phyloP scores from a whole-genome alignment of 108 stramenopile species.

The Epipyxis sp. region DNA sequence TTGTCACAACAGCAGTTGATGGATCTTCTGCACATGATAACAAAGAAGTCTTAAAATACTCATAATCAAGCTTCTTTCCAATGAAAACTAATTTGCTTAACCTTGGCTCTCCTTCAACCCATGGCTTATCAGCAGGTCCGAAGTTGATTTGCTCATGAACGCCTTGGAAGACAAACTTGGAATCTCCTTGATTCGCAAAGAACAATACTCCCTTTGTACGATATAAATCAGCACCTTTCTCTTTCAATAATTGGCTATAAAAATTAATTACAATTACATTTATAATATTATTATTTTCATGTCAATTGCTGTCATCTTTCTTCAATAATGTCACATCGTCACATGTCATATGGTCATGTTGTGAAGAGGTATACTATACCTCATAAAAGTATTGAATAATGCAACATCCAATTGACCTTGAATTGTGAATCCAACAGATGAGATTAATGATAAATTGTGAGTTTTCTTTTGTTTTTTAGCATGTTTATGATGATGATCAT shows the following conservation, averaged over 20 bases:
- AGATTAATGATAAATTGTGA: conserved; percentile 77
- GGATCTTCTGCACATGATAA: background rate
- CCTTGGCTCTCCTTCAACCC: conserved; percentile 68
- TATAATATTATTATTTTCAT: no score
- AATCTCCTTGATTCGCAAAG: conserved; percentile 87
- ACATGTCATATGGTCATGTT: no score
- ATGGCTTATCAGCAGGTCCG: conserved; percentile 81
- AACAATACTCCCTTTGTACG: conserved; percentile 83
- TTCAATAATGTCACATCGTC: no score
- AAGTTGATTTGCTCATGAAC: conserved; percentile 96
- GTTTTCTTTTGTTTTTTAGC: conserved; percentile 23
- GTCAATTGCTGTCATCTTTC: no score
- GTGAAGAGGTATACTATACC: no score
- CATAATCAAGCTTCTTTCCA: conserved; percentile 80
- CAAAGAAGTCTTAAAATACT: conserved; percentile 30
- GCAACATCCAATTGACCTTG: conserved; percentile 80
- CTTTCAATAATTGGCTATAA: conserved; percentile 76
- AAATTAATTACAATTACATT: no score
- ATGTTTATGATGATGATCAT: conserved; percentile 38
- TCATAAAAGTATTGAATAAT: conserved; percentile 96
- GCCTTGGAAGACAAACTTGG: conserved; percentile 93
- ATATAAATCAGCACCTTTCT: conserved; percentile 83
- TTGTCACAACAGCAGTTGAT: background rate
- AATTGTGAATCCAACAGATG: conserved; percentile 77
- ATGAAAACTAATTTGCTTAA: conserved; percentile 92